Conservation (phyloP, 2,329 filamentous ascomycete genomes). For the Aureobasidium namibiae region DNA sequence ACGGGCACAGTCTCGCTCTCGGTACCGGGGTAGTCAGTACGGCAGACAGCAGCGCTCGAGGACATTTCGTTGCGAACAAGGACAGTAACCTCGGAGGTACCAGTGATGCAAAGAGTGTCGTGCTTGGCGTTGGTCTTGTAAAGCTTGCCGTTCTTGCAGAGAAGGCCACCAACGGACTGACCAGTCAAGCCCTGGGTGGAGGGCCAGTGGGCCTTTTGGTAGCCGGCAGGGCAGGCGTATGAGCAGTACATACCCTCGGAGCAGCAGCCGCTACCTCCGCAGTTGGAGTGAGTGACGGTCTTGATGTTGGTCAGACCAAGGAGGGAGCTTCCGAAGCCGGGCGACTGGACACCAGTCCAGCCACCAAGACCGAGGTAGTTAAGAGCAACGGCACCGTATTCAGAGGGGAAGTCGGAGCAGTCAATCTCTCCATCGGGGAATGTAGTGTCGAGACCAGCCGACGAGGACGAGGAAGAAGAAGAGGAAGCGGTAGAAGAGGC, state of each 20-base stretch:
- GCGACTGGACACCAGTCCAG: constrained; percentile 68
- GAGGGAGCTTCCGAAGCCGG: constrained; percentile 14
- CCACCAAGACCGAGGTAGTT: constrained; percentile 62
- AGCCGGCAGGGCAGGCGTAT: constrained; percentile 85
- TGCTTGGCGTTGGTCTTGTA: constrained; percentile 63
- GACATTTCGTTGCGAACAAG: constrained; percentile 66
- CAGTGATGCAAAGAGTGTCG: constrained; percentile 65
- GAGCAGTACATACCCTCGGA: constrained; percentile 66
- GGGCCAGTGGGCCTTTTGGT: constrained; percentile 90
- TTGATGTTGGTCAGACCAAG: constrained; percentile 46
- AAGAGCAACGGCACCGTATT: constrained; percentile 69
- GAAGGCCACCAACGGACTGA: constrained; percentile 81
- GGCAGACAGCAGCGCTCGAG: constrained; percentile 66
- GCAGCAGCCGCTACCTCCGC: constrained; percentile 50
- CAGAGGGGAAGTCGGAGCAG: constrained; percentile 67
- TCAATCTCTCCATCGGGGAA: constrained; percentile 69
- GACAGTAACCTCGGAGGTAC: constrained; percentile 56
- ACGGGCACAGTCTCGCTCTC: constrained; percentile 82
- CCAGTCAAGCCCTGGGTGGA: constrained; percentile 64
- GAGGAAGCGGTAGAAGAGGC: constrained; percentile 11
- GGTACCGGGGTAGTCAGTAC: constrained; percentile 91
- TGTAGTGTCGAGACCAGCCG: constrained; percentile 51
- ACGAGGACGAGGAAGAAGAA: too few relatives aligned
- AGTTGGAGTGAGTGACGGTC: constrained; percentile 56
- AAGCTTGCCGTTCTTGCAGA: constrained; percentile 71